Evolutionary conservation across 495 filamentous ascomycete species (phyloP).

Genomic region (Penicilliopsis zonata): DNA sequence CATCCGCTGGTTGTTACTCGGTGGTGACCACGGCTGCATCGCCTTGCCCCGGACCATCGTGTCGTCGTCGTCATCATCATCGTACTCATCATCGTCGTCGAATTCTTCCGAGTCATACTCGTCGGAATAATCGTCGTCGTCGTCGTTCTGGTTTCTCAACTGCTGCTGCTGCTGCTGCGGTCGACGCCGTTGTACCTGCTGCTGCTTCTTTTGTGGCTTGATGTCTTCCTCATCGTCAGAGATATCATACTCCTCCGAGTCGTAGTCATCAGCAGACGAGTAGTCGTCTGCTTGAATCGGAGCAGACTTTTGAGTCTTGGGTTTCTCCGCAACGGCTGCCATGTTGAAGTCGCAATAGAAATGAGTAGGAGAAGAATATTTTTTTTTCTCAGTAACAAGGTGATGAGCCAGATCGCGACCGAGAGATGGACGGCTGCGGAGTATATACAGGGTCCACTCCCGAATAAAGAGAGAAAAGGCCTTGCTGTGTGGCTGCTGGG

Average conservation of each 20-base stretch:
- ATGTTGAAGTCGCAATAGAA: too few relatives aligned
- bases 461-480: too few relatives aligned
- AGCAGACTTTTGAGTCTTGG: slow-evolving; percentile 15
- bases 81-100: slow-evolving; percentile 12
- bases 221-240: slow-evolving; percentile 25
- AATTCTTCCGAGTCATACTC: slow-evolving; percentile 32
- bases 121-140: slow-evolving; percentile 42
- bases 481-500: too few relatives aligned
- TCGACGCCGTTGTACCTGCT: slow-evolving; percentile 3
- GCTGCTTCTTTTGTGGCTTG: slow-evolving; percentile 10
- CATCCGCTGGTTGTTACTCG: background rate
- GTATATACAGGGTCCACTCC: too few relatives aligned
- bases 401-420: too few relatives aligned
- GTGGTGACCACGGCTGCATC: slow-evolving; percentile 31
- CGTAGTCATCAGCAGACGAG: slow-evolving; percentile 28
- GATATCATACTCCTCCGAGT: slow-evolving; percentile 19
- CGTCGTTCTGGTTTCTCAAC: slow-evolving; percentile 21
- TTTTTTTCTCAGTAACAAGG: too few relatives aligned
- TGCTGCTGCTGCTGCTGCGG: slow-evolving; percentile 20
- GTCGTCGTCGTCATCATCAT: slow-evolving; percentile 13
- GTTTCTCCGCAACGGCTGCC: slow-evolving; percentile 24
- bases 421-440: too few relatives aligned
- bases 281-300: slow-evolving; percentile 24
- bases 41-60: slow-evolving; percentile 13
- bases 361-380: too few relatives aligned